These are phyloP conservation scores for Eucalyptus regnans DNA, from an alignment of 345 rosid species.

Conservation along the genomic window DNA sequence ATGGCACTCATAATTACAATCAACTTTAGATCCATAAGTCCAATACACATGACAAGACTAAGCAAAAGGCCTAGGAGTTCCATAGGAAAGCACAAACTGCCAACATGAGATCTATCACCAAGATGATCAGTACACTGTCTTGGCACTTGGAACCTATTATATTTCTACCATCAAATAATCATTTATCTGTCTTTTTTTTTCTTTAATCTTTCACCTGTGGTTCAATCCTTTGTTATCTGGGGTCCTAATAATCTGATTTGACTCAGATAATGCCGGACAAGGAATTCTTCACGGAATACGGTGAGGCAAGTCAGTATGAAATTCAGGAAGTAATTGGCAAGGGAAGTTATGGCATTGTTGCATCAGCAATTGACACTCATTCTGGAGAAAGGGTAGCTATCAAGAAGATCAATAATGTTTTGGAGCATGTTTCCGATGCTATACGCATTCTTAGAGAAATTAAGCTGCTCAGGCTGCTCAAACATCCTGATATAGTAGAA, in stretches of 20 bases:
- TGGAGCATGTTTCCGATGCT: constrained; percentile 93
- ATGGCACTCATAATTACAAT: too few relatives aligned
- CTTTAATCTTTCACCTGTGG: not conserved
- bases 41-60: not conserved
- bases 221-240: not conserved
- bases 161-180: not conserved
- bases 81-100: too few relatives aligned
- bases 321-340: constrained; percentile 87
- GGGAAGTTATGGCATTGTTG: constrained; percentile 98
- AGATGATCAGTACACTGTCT: not conserved
- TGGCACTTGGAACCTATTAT: not conserved
- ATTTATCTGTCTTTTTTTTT: not conserved
- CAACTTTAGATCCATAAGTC: too few relatives aligned
- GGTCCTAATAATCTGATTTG: not conserved
- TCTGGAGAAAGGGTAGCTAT: constrained; percentile 94
- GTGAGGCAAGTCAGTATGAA: constrained; percentile 96
- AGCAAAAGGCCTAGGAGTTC: too few relatives aligned
- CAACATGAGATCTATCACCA: not conserved
- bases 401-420: constrained; percentile 85
- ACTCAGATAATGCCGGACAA: constrained; percentile 52
- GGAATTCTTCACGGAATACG: constrained; percentile 88
- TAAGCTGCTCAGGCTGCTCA: constrained; percentile 82
- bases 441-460: constrained; percentile 90
- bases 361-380: constrained; percentile 85
- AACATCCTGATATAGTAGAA: constrained; percentile 81